Evolutionary conservation across 2,329 filamentous ascomycete genomes (phyloP), one percentile per base, ranked within the genome.

Genomic region (Periconia digitata): DNA sequence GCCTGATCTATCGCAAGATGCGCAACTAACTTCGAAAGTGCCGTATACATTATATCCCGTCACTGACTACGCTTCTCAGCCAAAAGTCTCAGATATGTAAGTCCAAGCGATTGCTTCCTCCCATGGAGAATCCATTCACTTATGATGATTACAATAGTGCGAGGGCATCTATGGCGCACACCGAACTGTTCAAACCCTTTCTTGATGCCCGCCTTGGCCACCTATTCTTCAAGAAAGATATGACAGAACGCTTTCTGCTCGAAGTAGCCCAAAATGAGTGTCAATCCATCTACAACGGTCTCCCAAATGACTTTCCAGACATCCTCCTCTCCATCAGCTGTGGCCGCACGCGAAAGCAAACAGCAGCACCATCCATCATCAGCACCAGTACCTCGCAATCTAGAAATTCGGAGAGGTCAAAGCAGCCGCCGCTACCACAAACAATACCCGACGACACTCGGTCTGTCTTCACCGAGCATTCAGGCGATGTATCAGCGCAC

Each of bases 251-350:
- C 16, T 46, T 49, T 40, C 36, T 50, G 3, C 49, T 54, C 15
- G 45, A 47, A 41, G 48, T 53, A 7, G 50, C 46, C 6, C 46
- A 53, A n/a, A 49, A 42, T 18, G 50, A 53, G 44, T 53, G 50
- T 23, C 46, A 44, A 34, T 39, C 47, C 18, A 43, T 47, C 7
- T 49, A 49, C 37, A 43, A 35, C 13, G 41, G 13, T 16, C 36
- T 53, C 3, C 46, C 43, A 16, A 46, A 44, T 13, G 50, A 53
- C 13, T 53, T 53, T 22, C 50, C 50, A 2, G 50, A 53, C 16
- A 39, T 53, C 17, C 18, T 53, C 7, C 46, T 53, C 1, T 53
- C 46, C 5, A 34, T 53, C 2, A 43, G 40, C 17, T 53, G 46
- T 21, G 50, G 50, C 8, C 40, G 40, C 38, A 20, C 44, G 3